Evolutionary conservation across 2,329 filamentous ascomycete species (phyloP), one percentile per base, ranked within the genome.

Genomic region (Cytospora piceae): DNA sequence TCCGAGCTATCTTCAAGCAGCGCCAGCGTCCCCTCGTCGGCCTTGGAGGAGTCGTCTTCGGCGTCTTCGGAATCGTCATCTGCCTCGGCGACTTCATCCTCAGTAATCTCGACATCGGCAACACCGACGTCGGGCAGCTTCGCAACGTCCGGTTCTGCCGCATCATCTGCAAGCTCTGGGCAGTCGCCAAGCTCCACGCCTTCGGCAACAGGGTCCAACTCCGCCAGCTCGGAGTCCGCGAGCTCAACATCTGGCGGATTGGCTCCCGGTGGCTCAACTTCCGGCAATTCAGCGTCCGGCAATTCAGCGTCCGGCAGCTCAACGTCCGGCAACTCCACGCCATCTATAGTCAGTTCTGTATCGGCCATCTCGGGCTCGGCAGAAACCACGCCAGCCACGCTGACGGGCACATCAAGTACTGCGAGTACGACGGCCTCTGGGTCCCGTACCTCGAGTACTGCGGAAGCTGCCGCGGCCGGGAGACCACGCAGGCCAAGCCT

Each of bases 131-230:
- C 63, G 7, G 39, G 51, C 15, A 51, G 51, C 63, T 67, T 61
- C 9, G 20, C 51, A 20, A 49, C 49, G 22, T 51, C 20, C 32
- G 29, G 61, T 15, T 42, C 62, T 31, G 52, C 57, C 11, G 39
- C 37, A 37, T 61, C 65, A 11, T 53, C 53, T 34, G 62, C 65
- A 27, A 67, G 57, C 51, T 65, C 65, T 4, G 54, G 62, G 7
- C 62, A 58, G 8, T 59, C 65, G 15, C 24, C 58, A 46, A 65
- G 61, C 54, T 54, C 62, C 22, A 55, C 42, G 3, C 54, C 62
- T 4, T 61, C 65, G n/a, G 58, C 58, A 46, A 65, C 65, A 5
- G 58, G 58, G 29, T 65, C 65, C 27, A 29, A 29, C 17, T 15
- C 34, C 24, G 52, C 31, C 39, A 61, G 34, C 53, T 58, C 65